phyloP scores from a whole-genome alignment of 2,329 filamentous ascomycete species.

The Exophiala bonariae region DNA sequence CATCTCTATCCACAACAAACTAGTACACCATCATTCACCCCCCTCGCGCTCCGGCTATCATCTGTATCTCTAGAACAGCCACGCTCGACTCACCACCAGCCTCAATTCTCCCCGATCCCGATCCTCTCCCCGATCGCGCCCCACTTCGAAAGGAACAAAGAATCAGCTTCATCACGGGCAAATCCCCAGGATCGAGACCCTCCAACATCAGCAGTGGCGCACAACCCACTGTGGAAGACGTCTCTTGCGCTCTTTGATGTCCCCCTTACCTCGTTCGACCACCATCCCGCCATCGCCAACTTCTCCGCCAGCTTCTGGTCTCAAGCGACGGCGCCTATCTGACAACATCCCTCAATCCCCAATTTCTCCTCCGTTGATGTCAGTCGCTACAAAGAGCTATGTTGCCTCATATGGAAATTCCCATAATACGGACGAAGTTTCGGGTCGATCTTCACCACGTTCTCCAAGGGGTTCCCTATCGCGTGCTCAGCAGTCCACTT shows the following conservation, averaged over 20 bases:
- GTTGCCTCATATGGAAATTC: constrained; percentile 45
- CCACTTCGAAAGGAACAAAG: neutral
- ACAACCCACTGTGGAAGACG: constrained; percentile 7
- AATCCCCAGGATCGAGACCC: neutral
- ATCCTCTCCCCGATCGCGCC: neutral
- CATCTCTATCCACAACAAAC: too few relatives aligned
- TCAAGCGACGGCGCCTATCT: constrained; percentile 33
- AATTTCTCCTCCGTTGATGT: constrained; percentile 50
- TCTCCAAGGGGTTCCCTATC: constrained; percentile 39
- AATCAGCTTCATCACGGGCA: neutral
- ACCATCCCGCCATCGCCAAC: constrained; percentile 44
- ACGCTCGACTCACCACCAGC: neutral
- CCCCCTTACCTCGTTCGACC: constrained; percentile 29
- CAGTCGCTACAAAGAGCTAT: constrained; percentile 50
- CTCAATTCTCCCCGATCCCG: constrained; percentile 2
- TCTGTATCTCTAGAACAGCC: neutral
- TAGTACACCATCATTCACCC: too few relatives aligned
- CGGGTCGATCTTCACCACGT: constrained; percentile 41
- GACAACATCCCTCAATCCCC: constrained; percentile 23
- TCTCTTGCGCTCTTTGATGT: constrained; percentile 24
- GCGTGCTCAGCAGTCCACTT: constrained; percentile 44
- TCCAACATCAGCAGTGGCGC: constrained; percentile 13
- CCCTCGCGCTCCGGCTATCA: too few relatives aligned
- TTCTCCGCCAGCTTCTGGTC: constrained; percentile 40
- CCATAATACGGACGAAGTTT: constrained; percentile 34